Evolutionary conservation across 2,329 filamentous ascomycete species (phyloP), one percentile per base, ranked within the genome.

Genomic region (Tolypocladium capitatum): DNA sequence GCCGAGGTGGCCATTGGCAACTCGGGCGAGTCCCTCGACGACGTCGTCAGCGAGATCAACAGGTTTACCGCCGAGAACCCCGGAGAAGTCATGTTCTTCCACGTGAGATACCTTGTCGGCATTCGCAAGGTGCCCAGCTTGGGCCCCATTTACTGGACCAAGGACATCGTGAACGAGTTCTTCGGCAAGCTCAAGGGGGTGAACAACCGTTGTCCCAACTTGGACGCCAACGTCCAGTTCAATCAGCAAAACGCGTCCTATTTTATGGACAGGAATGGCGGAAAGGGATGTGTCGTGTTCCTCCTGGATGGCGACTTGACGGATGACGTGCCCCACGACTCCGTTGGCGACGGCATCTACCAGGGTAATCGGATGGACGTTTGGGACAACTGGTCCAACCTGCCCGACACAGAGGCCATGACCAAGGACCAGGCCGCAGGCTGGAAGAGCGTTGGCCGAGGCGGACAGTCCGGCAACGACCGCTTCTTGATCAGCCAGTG

Each of bases 71-170:
- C 57, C 6, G 58, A 70, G 20, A 67, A 68, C 51, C 67, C 60
- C 1, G 63, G 62, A 11, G 71, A 75, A 51, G 59, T 74, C 45
- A 59, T 74, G 46, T 67, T 74, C 48, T 61, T 74, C 46, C 64
- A 68, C 32, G 56, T 75, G n/a, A 64, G 64, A 16, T 71, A 73
- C 41, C 53, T 63, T 30, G 53, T 62, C 41, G 68, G 66, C 4
- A 56, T 70, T 14, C 64, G 71, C 51, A 66, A 67, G 5, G 63
- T 55, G 0, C 58, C 58, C 5, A 31, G 41, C 0, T 53, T 52
- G 1, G 38, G 38, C 3, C 56, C 62, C 38, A 61, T 60, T 45
- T 55, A 64, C 47, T 67, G 72, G 48, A 58, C 56, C 8, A 53
- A 64, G 18, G 54, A 56, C 21, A 64, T 72, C 28, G 67, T 66